phyloP scores from a whole-genome alignment of 148 eudicot species.

The Rhododendron ovatum region DNA sequence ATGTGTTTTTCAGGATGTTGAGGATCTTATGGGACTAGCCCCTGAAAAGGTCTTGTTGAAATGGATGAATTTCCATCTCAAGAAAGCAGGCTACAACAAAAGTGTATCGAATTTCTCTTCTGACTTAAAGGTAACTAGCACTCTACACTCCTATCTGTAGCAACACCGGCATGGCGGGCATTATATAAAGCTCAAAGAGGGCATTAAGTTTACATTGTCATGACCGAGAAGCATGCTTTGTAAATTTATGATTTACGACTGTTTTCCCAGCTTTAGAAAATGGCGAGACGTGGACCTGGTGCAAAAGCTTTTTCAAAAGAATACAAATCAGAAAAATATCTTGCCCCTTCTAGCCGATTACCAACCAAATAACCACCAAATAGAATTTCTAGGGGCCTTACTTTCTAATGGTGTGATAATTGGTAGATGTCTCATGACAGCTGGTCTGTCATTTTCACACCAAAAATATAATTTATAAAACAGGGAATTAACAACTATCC shows the following conservation, averaged over 20 bases:
- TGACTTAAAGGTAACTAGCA: slow-evolving; percentile 60
- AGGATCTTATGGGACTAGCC: slow-evolving; percentile 62
- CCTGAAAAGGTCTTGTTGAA: slow-evolving; percentile 73
- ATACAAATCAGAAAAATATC: background rate
- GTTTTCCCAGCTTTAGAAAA: background rate
- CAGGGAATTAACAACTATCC: no score
- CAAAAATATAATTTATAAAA: no score
- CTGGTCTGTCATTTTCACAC: no score
- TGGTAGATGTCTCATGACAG: background rate
- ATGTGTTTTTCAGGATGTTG: slow-evolving; percentile 54
- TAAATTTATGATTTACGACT: background rate
- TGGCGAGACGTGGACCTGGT: background rate
- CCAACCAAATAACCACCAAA: background rate
- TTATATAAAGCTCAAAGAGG: background rate
- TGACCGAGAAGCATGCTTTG: background rate
- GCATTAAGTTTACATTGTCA: background rate
- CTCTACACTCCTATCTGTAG: background rate
- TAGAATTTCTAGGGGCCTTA: background rate
- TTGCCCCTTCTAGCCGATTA: background rate
- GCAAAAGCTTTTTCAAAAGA: background rate
- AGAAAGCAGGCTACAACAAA: slow-evolving; percentile 67
- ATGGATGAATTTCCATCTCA: slow-evolving; percentile 87
- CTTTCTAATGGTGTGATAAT: background rate
- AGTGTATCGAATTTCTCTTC: slow-evolving; percentile 70
- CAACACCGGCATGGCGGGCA: background rate